phyloP scores from a whole-genome alignment of 345 rosid species.

The Durio zibethinus region DNA sequence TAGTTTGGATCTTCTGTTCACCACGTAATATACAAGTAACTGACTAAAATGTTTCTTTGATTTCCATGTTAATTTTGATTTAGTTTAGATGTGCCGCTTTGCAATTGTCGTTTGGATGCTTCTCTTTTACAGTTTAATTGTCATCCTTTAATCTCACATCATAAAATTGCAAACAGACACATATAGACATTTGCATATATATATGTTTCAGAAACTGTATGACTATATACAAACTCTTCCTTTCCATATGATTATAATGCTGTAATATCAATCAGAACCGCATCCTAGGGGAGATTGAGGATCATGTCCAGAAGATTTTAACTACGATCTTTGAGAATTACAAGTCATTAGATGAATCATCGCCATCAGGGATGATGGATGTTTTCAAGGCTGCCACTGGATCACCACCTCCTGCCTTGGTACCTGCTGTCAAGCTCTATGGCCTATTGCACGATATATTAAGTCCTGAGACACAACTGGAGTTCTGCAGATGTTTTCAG shows the following conservation, averaged over 20 bases:
- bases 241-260: background rate
- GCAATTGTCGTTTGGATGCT: background rate
- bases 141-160: background rate
- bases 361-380: conserved; percentile 66
- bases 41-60: background rate
- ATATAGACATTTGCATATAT: background rate
- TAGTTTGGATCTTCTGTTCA: background rate
- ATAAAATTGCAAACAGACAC: too few relatives aligned
- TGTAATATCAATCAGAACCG: conserved; percentile 59
- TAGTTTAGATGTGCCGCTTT: background rate
- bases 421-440: conserved; percentile 84
- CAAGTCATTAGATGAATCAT: conserved; percentile 77
- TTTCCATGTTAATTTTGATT: background rate
- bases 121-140: background rate
- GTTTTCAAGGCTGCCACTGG: conserved; percentile 74
- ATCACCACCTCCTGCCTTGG: conserved; percentile 67
- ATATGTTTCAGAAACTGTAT: background rate
- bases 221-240: background rate
- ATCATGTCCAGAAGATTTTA: conserved; percentile 77
- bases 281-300: conserved; percentile 76
- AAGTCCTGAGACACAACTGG: conserved; percentile 78
- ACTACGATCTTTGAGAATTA: conserved; percentile 75
- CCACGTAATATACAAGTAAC: background rate
- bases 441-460: conserved; percentile 80
- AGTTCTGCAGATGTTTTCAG: conserved; percentile 80